phyloP scores from a whole-genome alignment of 208 protist species.

The Vickermania ingenoplastis region DNA sequence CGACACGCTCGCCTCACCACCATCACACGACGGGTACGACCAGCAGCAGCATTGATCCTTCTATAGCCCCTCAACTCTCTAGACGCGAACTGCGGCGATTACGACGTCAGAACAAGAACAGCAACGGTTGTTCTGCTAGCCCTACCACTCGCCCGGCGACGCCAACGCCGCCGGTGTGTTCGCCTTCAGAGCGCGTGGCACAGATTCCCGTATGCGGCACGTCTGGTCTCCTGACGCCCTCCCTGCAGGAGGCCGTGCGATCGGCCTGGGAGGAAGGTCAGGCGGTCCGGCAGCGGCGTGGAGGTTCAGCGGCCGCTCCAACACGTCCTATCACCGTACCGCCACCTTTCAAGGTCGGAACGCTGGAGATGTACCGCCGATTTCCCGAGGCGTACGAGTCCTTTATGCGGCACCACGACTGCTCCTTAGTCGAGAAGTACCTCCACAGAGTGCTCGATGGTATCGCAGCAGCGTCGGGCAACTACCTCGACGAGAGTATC shows the following conservation, averaged over 20 bases:
- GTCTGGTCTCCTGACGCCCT: neutral
- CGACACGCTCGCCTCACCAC: no score
- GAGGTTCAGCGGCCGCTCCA: no score
- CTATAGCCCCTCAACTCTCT: no score
- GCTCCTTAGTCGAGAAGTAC: slow-evolving; percentile 22
- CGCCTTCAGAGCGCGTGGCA: no score
- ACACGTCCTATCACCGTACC: neutral
- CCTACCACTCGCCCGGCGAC: no score
- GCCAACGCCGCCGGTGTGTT: no score
- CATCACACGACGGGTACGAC: no score
- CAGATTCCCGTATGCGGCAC: neutral
- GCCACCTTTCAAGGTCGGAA: slow-evolving; percentile 69
- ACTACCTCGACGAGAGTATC: slow-evolving; percentile 3
- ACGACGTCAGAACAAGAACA: no score
- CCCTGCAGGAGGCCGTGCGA: slow-evolving; percentile 15
- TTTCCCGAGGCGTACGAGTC: slow-evolving; percentile 70
- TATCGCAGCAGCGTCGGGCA: slow-evolving; percentile 7
- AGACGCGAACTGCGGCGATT: no score
- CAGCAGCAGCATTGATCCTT: no score
- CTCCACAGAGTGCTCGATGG: slow-evolving; percentile 33
- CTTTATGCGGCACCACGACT: slow-evolving; percentile 71
- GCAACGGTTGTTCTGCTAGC: no score
- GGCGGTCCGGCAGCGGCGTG: no score
- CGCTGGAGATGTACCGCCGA: slow-evolving; percentile 69
- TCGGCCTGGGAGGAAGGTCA: slow-evolving; percentile 13